Conservation (phyloP, 345 rosid genomes). For the Populus ilicifolia region DNA sequence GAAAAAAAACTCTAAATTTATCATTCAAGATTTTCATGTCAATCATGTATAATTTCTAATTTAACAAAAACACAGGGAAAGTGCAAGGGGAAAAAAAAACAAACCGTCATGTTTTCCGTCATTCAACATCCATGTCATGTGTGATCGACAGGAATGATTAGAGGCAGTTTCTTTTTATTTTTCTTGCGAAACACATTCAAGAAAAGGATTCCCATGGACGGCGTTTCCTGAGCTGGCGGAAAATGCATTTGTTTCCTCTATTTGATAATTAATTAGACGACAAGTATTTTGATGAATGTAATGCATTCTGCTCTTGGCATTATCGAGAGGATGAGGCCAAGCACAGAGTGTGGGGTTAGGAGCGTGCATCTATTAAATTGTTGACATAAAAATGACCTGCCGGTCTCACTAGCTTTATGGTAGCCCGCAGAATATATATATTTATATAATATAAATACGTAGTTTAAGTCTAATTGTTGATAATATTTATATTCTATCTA, state of each 20-base stretch:
- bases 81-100: too few relatives aligned
- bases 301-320: not conserved
- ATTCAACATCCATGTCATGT: not conserved
- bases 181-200: not conserved
- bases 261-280: not conserved
- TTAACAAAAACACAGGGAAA: too few relatives aligned
- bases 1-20: too few relatives aligned
- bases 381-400: not conserved
- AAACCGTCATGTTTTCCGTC: not conserved
- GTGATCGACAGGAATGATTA: not conserved
- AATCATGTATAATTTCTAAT: too few relatives aligned
- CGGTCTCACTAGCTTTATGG: not conserved
- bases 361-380: not conserved
- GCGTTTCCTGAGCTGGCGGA: not conserved
- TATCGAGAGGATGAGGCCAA: not conserved
- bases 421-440: not conserved
- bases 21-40: too few relatives aligned
- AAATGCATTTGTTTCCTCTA: not conserved
- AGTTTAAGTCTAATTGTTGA: too few relatives aligned
- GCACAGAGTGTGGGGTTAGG: not conserved
- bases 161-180: too few relatives aligned
- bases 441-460: too few relatives aligned
- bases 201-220: too few relatives aligned
- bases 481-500: too few relatives aligned
- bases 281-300: too few relatives aligned